Base-by-base conservation (phyloP, 2,329 filamentous ascomycete genomes). In the Plenodomus biglobosus region DNA sequence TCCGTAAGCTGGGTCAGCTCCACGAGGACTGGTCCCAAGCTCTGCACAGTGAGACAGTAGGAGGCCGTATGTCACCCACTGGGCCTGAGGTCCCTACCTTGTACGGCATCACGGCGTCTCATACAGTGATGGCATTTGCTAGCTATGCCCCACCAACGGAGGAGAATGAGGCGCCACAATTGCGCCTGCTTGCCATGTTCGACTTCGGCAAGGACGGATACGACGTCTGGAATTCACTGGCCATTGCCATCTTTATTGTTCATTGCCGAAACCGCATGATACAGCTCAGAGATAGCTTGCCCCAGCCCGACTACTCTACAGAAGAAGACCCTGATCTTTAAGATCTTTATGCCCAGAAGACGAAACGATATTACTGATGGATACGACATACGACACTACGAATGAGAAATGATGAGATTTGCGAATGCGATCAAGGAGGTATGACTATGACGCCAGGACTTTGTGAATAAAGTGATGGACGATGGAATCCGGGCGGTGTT, bases 171-270 rank as follows among this genome's bases (percentile, higher is more conserved):
- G 53, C 59, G 39, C 54, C 59, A 10, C 44, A 51, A 54, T 41
- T 77, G 7, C 65, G 71, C 10, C 73, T 73, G 10, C 75, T 84
- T 41, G 77, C 75, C 4, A 75, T 77, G 43, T 80, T 83, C 54
- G 78, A 85, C 59, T 76, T 83, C 46, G 73, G 73, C 3, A 74
- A 80, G 37, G 62, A 67, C 8, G 75, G 75, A 1, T 78, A 80
- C 50, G 82, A 85, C 59, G 80, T 84, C 1, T 85, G 82, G 82
- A 83, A 83, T 58, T 75, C 78, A 3, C 69, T 85, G 3, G 80
- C 81, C 0, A 55, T 85, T 41, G 79, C 81, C 0, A 80, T 85
- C 48, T 69, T 80, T 5, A 71, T 81, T 10, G 74, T 80, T 52
- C 77, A 81, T 60, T 75, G 78, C 44, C 74, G 81, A 4, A 77